Evolutionary conservation across 441 rosid species (phyloP).

Genomic region (Eutrema salsugineum): DNA sequence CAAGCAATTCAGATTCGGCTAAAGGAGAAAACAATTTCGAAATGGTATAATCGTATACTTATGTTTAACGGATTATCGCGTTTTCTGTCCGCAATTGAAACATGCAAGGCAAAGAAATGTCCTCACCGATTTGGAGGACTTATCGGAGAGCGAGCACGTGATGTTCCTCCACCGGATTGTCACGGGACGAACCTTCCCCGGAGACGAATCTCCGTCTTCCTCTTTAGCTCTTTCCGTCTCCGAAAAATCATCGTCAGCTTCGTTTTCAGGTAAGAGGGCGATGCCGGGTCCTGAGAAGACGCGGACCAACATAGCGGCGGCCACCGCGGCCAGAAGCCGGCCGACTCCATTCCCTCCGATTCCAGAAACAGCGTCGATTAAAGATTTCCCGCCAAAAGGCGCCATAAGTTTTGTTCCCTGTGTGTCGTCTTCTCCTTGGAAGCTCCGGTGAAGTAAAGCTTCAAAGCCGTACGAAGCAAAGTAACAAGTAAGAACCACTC

Average conservation of each 20-base stretch:
- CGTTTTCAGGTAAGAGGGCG: conserved; percentile 78
- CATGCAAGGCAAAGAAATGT: neutral
- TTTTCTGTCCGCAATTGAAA: neutral
- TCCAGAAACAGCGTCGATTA: conserved; percentile 47
- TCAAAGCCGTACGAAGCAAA: neutral
- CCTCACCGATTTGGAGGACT: conserved; percentile 70
- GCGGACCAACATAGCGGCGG: conserved; percentile 49
- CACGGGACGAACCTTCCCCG: conserved; percentile 60
- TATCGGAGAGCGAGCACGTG: conserved; percentile 81
- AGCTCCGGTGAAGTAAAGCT: conserved; percentile 25
- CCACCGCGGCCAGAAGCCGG: conserved; percentile 64
- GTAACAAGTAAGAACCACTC: conserved; percentile 18
- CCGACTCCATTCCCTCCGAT: conserved; percentile 75
- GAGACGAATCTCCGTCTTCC: conserved; percentile 37
- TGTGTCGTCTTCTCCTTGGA: conserved; percentile 32
- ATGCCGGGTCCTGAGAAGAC: conserved; percentile 30
- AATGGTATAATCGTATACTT: neutral
- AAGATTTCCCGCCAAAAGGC: conserved; percentile 69
- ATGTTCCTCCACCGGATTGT: conserved; percentile 80
- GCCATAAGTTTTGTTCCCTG: conserved; percentile 29
- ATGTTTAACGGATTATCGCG: neutral
- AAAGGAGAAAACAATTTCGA: neutral
- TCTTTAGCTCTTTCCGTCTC: conserved; percentile 27
- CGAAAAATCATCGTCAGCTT: conserved; percentile 25
- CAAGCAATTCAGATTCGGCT: neutral